These are phyloP conservation scores for Aureobasidium sp. DNA, from an alignment of 2,329 filamentous ascomycete genomes.

Conservation along the genomic window DNA sequence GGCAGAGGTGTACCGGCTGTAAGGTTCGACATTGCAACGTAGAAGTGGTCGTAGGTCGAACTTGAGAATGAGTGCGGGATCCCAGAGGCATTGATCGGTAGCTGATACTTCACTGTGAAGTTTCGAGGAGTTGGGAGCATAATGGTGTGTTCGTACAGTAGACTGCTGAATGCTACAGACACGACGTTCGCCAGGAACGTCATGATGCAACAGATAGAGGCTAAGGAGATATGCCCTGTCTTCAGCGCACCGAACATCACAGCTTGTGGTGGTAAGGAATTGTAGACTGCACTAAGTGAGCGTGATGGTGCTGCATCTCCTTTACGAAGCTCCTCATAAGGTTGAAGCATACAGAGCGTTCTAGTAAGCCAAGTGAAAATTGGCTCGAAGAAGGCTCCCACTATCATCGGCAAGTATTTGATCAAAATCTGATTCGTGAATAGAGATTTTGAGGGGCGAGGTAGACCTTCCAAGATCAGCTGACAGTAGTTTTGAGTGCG, in stretches of 20 bases:
- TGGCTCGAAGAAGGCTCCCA: conserved; percentile 52
- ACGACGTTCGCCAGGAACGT: conserved; percentile 48
- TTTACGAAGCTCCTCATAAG: conserved; percentile 44
- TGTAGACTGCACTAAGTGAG: conserved; percentile 44
- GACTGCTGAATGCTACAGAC: conserved; percentile 44
- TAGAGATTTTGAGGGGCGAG: conserved; percentile 30
- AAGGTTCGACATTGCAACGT: conserved; percentile 41
- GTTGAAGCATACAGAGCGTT: conserved; percentile 47
- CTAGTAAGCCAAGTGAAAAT: conserved; percentile 52
- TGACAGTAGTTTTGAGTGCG: background rate
- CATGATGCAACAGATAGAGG: conserved; percentile 38
- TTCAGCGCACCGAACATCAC: conserved; percentile 40
- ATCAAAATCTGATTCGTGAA: conserved; percentile 37
- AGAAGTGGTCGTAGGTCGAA: conserved; percentile 32
- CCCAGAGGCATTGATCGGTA: conserved; percentile 26
- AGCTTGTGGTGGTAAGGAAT: conserved; percentile 50
- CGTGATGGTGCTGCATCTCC: conserved; percentile 31
- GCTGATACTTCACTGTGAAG: conserved; percentile 20
- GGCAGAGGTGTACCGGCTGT: conserved; percentile 39
- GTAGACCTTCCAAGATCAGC: conserved; percentile 27
- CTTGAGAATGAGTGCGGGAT: conserved; percentile 5
- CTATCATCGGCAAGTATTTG: conserved; percentile 48
- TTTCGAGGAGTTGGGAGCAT: conserved; percentile 15
- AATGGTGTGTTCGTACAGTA: conserved; percentile 40
- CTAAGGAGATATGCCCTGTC: conserved; percentile 42